Conservation (phyloP, 1,284 basidiomycete genomes). For the Ceratobasidium theobromae region DNA sequence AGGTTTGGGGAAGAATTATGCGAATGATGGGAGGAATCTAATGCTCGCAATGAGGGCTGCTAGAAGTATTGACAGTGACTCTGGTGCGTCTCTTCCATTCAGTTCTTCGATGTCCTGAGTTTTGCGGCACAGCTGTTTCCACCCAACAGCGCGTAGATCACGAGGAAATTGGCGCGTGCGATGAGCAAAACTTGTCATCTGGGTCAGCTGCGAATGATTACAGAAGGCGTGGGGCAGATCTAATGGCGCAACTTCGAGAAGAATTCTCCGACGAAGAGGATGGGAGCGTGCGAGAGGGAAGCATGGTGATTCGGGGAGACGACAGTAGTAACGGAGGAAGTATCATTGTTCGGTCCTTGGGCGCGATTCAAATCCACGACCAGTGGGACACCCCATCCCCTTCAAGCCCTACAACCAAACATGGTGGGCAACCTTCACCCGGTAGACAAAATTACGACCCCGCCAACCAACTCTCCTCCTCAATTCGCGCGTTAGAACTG, state of each 20-base stretch:
- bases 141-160: conserved; percentile 4
- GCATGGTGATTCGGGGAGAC: conserved; percentile 12
- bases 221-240: conserved; percentile 68
- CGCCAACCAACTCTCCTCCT: not conserved
- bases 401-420: not conserved
- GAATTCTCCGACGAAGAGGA: conserved; percentile 27
- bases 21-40: conserved; percentile 1
- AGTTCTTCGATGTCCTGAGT: not conserved
- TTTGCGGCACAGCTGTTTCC: not conserved
- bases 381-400: conserved; percentile 18
- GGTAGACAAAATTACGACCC: conserved; percentile 38
- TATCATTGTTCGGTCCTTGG: not conserved
- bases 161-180: not conserved
- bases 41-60: conserved; percentile 27
- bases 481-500: not conserved
- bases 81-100: not conserved
- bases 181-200: not conserved
- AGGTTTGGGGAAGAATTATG: not conserved
- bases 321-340: conserved; percentile 11
- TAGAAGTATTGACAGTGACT: conserved; percentile 13
- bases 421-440: not conserved
- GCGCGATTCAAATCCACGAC: not conserved
- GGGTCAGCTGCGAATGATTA: conserved; percentile 44
- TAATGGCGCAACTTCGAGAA: conserved; percentile 73
- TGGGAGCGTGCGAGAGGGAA: conserved; percentile 12